Percentiles rank a stretch among this genome's conserved stretches.
These are phyloP conservation scores for Tripterygium wilfordii DNA, from an alignment of 177 flowering plant species.

Conservation along the genomic window DNA sequence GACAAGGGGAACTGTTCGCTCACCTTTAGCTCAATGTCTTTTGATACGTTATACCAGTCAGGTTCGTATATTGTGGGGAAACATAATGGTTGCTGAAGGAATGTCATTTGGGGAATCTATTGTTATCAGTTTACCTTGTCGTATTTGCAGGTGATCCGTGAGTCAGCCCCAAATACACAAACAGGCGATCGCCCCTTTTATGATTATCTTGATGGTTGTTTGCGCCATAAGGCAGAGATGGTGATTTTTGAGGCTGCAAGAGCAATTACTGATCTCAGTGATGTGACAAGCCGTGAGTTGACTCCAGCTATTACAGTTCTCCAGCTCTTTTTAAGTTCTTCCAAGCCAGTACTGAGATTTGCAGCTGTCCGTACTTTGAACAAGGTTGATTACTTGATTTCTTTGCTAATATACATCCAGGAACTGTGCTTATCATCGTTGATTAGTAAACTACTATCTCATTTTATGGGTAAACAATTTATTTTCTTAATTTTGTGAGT, in stretches of 20 bases:
- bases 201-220: conserved; percentile 91
- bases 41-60: conserved; percentile 89
- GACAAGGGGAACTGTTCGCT: conserved; percentile 89
- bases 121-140: no score
- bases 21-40: conserved; percentile 96
- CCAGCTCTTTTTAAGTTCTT: conserved; percentile 90
- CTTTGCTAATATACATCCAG: not conserved
- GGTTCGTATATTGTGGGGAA: conserved; percentile 32
- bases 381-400: conserved; percentile 49
- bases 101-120: no score
- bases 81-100: not conserved
- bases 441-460: no score
- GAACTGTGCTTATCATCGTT: no score
- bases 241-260: conserved; percentile 98
- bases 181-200: conserved; percentile 92
- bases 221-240: conserved; percentile 99
- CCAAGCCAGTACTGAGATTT: conserved; percentile 95
- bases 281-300: conserved; percentile 81
- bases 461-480: no score
- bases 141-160: conserved; percentile 68
- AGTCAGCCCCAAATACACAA: conserved; percentile 59
- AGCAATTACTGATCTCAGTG: conserved; percentile 91
- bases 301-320: conserved; percentile 98
- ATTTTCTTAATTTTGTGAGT: no score
- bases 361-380: conserved; percentile 98